Base-by-base conservation (phyloP, 2,329 filamentous ascomycete species). In the Diplodia corticola region DNA sequence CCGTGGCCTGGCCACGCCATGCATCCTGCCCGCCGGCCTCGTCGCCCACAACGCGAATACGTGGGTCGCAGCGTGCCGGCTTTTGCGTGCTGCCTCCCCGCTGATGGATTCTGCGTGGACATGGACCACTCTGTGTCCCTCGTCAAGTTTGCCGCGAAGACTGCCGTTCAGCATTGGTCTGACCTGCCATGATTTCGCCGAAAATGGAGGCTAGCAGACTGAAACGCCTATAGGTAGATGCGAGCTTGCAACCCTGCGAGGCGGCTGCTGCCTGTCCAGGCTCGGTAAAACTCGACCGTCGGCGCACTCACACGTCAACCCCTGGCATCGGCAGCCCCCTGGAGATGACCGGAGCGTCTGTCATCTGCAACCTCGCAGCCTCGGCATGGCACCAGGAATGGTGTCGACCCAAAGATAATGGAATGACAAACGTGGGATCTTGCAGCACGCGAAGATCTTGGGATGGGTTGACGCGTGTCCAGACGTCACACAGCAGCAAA, bases 381-480 rank as follows among this genome's bases (percentile, higher is more conserved):
- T 60, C 55, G 55, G 37, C 55, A 60, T 20, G 55, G 30, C 55
- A 60, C 24, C 24, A 60, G 15, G 17, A 28, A 20, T 49, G 7
- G 26, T 61, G 57, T 61, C 57, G 40, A 24, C 57, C 9, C 57
- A 61, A 49, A 30, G 28, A 49, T 49, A 13, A 49, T 37, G 15
- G 44, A 44, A 26, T 44, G 37, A 49, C 44, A 9, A 33, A 17
- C 4, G 20, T 17, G 57, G 28, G 44, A 49, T 61, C 37, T 28
- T 61, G 57, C 57, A 61, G 44, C 40, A 49, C 28, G 57, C 40
- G 37, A 49, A 49, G 44, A 17, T 17, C 55, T 60, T 46, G n/a
- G 37, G 22, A 60, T 33, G 35, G 37, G 57, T 35, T 35, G 57
- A 61, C 57, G 57, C 57, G 57, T 61, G 57, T 49, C 24, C 57